Evolutionary conservation across 495 filamentous ascomycete species (phyloP).

Genomic region (Margaritispora aquatica): DNA sequence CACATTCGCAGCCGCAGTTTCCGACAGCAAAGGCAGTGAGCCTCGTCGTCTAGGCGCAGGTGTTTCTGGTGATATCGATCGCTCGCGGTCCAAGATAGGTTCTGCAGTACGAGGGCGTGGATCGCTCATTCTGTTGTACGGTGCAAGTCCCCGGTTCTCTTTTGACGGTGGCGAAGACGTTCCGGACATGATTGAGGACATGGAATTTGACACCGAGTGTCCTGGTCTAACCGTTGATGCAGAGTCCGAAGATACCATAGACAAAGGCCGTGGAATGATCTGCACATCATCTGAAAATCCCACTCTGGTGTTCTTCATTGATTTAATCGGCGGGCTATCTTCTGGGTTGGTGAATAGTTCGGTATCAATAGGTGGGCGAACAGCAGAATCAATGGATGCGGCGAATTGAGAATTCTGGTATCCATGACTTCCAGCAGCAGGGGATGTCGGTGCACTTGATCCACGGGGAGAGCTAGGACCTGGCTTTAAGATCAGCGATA

Average conservation of each 20-base stretch:
- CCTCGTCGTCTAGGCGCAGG: conserved; percentile 37
- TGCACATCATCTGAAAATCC: conserved; percentile 57
- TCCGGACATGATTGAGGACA: conserved; percentile 53
- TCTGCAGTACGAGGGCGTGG: conserved; percentile 47
- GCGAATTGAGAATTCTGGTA: conserved; percentile 33
- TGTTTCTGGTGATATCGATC: neutral
- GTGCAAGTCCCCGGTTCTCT: conserved; percentile 31
- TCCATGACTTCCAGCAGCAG: conserved; percentile 39
- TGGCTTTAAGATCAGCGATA: conserved; percentile 63
- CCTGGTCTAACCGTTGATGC: conserved; percentile 53
- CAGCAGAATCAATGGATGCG: conserved; percentile 3
- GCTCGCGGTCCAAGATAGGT: conserved; percentile 40
- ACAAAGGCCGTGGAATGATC: conserved; percentile 66
- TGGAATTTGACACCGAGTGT: conserved; percentile 57
- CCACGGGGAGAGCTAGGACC: conserved; percentile 32
- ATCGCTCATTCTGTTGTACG: conserved; percentile 28
- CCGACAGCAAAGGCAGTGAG: conserved; percentile 41
- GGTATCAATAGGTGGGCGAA: neutral
- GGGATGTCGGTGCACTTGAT: conserved; percentile 63
- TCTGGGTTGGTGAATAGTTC: conserved; percentile 15
- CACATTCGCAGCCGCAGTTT: conserved; percentile 19
- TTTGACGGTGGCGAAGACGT: conserved; percentile 26
- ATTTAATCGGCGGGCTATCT: conserved; percentile 32
- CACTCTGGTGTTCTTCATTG: conserved; percentile 41
- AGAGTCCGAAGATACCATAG: conserved; percentile 67